Percentiles rank a stretch among this genome's conserved stretches.
phyloP scores from a whole-genome alignment of 805 yeast species.

The Candida palmyrensis region DNA sequence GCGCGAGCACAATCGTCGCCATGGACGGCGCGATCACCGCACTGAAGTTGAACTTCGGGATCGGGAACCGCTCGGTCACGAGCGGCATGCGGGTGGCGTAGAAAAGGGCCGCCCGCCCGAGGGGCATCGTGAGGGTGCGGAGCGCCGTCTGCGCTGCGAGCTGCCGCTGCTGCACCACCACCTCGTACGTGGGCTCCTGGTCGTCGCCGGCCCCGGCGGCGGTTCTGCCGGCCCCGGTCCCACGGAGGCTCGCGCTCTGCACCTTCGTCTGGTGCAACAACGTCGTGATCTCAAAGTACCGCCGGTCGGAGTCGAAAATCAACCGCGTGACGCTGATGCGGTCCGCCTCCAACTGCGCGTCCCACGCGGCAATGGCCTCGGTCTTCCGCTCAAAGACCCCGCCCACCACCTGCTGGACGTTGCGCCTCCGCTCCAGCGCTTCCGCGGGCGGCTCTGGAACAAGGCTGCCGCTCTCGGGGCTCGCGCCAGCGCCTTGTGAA shows the following conservation, averaged over 20 bases:
- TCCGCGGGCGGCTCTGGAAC: too few relatives aligned
- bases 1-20: slow-evolving; percentile 58
- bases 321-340: slow-evolving; percentile 61
- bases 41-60: slow-evolving; percentile 69
- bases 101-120: slow-evolving; percentile 74
- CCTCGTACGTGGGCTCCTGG: slow-evolving; percentile 42
- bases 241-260: slow-evolving; percentile 46
- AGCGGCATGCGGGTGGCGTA: slow-evolving; percentile 68
- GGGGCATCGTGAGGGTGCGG: slow-evolving; percentile 69
- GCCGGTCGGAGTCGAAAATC: slow-evolving; percentile 71
- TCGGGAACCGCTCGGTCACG: slow-evolving; percentile 78
- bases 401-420: slow-evolving; percentile 26
- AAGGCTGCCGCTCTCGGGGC: background rate
- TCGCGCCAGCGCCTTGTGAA: slow-evolving; percentile 2
- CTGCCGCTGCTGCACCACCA: slow-evolving; percentile 49
- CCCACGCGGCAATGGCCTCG: slow-evolving; percentile 57
- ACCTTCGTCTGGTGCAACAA: slow-evolving; percentile 65
- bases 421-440: background rate
- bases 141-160: slow-evolving; percentile 59
- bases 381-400: slow-evolving; percentile 30
- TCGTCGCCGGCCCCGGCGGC: too few relatives aligned
- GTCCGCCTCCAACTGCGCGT: slow-evolving; percentile 66
- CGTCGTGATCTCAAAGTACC: slow-evolving; percentile 72
- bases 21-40: slow-evolving; percentile 60
- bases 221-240: too few relatives aligned